Base-by-base conservation (phyloP, 1,284 basidiomycete species). In the Heterobasidion parviporum region DNA sequence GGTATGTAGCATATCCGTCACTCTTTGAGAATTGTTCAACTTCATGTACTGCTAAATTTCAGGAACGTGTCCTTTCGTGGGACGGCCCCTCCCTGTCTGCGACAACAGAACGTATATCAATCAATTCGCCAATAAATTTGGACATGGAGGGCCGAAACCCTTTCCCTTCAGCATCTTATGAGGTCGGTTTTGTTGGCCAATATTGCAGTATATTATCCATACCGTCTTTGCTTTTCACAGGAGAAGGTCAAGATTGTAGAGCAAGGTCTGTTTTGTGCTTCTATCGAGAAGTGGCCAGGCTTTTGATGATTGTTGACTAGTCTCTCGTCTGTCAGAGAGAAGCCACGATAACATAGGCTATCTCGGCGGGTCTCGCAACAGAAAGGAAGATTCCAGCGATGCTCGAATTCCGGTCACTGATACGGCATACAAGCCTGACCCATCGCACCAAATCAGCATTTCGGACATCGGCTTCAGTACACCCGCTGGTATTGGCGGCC, bases 1-100 rank as follows among this genome's bases (percentile, higher is more conserved):
- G 64, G 81, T 81, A 38, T 38, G 56, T 52, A n/a, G 38, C 18
- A 35, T 44, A n/a, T 26, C 12, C 47, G 32, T 47, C 26, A 18
- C 36, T 32, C 43, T 26, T 14, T 53, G 12, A 8, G 3, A 18
- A 48, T 5, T 44, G 41, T 44, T 26, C 26, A 6, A 8, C 38
- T 8, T 41, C n/a, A 12, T 48, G 26, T 44, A 32, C 10, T 10
- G 9, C 46, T 14, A 48, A 20, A 18, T 26, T 48, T 48, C 46
- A 55, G 54, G 54, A 35, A 7, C 36, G 20, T 12, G 15, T 43
- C 10, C 33, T 50, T 16, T 34, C 18, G 38, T 20, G 20, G 18
- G 46, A 55, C 16, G 54, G 54, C 16, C 15, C 10, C n/a, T 10
- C 10, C 10, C 20, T 54, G 10, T 34, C n/a, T 10, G 44, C 26